These are phyloP conservation scores for Mucor plumbeus DNA, from an alignment of 371 early-diverging fungal genomes.

Conservation along the genomic window DNA sequence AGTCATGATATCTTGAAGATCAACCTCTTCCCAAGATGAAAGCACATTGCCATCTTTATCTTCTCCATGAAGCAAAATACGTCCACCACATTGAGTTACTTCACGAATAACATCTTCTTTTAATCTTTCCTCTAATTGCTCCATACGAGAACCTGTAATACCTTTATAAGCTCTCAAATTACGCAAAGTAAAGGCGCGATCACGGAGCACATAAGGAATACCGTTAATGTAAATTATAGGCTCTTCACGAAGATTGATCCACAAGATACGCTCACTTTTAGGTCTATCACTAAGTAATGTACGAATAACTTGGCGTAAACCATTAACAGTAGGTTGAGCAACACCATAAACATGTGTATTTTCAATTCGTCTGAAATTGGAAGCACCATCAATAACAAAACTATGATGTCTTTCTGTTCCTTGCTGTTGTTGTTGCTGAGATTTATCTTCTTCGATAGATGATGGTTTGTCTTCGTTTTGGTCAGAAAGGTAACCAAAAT, in stretches of 20 bases:
- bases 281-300: slow-evolving; percentile 33
- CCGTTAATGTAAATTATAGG: slow-evolving; percentile 79
- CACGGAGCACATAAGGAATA: slow-evolving; percentile 76
- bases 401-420: slow-evolving; percentile 38
- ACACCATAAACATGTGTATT: slow-evolving; percentile 64
- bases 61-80: slow-evolving; percentile 73
- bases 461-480: neutral
- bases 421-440: neutral
- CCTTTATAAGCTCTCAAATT: slow-evolving; percentile 76
- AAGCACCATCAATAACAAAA: slow-evolving; percentile 49
- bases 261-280: slow-evolving; percentile 49
- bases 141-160: slow-evolving; percentile 68
- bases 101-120: slow-evolving; percentile 74
- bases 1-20: slow-evolving; percentile 57
- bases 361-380: slow-evolving; percentile 52
- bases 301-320: slow-evolving; percentile 58
- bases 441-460: slow-evolving; percentile 12
- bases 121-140: slow-evolving; percentile 70
- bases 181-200: slow-evolving; percentile 66
- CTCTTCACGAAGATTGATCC: slow-evolving; percentile 82
- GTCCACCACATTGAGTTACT: slow-evolving; percentile 53
- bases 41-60: slow-evolving; percentile 50
- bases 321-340: slow-evolving; percentile 76
- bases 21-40: slow-evolving; percentile 68
- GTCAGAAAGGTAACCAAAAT: slow-evolving; percentile 30